Base-by-base conservation (phyloP, 2,329 filamentous ascomycete genomes). In the Neopestalotiopsis rosae region DNA sequence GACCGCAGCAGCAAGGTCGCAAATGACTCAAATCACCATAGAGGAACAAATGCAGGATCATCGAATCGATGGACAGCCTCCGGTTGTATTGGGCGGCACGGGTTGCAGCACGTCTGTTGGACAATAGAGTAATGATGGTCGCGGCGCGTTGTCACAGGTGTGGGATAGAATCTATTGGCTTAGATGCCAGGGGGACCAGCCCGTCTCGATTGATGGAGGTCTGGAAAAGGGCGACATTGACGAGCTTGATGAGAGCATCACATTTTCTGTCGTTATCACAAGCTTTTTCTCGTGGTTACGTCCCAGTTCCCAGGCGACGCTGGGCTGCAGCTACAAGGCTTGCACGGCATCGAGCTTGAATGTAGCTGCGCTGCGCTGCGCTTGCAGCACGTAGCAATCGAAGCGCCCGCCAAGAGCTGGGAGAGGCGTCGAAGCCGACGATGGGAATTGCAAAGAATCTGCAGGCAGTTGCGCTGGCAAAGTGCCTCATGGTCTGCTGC, bases 281-380 rank as follows among this genome's bases (percentile, higher is more conserved):
- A 12, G 30, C 57, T 14, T 34, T 30, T 38, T 38, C 10, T 1
- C 10, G 34, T 38, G 6, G 34, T 38, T 38, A 38, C 34, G 34
- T 38, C 34, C 34, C 34, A 38, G 45, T 9, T 9, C 9, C 17
- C n/a, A n/a, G 45, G 45, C 45, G 17, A 52, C 45, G 45, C 20
- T 59, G 57, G 24, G 30, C 59, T 62, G 59, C 59, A 62, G 59
- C 30, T 62, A 62, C 34, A 34, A 59, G 59, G 34, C 59, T 62
- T 62, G 34, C 34, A 62, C 59, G 32, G 59, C 59, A 20, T 62
- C 59, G 20, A 62, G n/a, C 30, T 62, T 17, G 59, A 20, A n/a
- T 62, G 59, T 30, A 62, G 30, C 59, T 34, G 32, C 13, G 34
- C 34, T 34, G 32, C 13, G 34, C 59, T 34, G 32, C 59, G 34